Evolutionary conservation across 257 asterid species (phyloP), one percentile per base, ranked within the genome.

Genomic region (Leonotis leonurus): DNA sequence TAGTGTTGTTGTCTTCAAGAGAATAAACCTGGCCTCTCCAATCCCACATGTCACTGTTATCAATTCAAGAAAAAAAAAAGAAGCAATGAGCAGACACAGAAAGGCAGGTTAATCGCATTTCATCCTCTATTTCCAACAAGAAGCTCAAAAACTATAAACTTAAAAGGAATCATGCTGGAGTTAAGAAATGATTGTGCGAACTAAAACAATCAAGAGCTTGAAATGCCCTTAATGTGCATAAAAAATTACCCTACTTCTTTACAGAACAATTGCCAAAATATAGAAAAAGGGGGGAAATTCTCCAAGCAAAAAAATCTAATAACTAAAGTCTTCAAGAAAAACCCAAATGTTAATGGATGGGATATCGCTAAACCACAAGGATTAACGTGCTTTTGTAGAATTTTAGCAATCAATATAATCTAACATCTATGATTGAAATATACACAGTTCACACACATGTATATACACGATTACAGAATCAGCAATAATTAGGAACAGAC

Each of bases 1-100:
- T 56, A 25, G 82, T 56, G 61, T 46, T 74, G 53, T 50, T 74
- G 54, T 84, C 89, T 69, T 78, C 86, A 40, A 84, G 79, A 69
- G 64, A n/a, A 68, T 71, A 86, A 50, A 74, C 85, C 46, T 77
- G 77, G 41, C 83, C 39, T 60, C 73, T 78, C 96, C 95, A 88
- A 74, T 73, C 85, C 95, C 94, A 88, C 81, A 56, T 65, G 59
- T 71, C 80, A 44, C 96, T 86, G 80, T 51, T 17, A 61, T 70
- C 67, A 70, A 50, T 52, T 36, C 61, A 67, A 26, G 53, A 24
- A 27, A 17, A 25, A 17, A 21, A 22, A 50, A 8, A 55, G 74
- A 73, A 72, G 63, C 43, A 53, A 55, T 76, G 75, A 72, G 63
- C 43, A 53, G 49, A 55, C 60, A 46, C 32, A 35, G 8, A 18